Conservation (phyloP, 208 protist genomes). For the Leishmania major region DNA sequence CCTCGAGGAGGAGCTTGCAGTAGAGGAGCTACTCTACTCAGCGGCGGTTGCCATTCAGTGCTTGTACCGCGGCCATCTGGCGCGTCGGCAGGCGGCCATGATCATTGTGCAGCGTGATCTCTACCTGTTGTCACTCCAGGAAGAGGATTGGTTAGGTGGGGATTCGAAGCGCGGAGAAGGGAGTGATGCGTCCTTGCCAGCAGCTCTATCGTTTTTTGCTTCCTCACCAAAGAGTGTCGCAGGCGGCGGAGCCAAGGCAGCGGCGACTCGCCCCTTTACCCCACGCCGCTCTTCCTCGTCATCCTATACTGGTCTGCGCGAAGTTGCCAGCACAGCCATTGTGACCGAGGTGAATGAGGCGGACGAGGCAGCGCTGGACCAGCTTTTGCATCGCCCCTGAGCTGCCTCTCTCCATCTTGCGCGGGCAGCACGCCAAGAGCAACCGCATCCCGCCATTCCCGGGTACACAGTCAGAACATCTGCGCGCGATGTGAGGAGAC, state of each 20-base stretch:
- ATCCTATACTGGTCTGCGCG: background rate
- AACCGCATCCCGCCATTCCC: background rate
- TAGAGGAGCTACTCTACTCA: slow-evolving; percentile 36
- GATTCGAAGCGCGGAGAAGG: slow-evolving; percentile 11
- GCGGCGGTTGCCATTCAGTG: slow-evolving; percentile 55
- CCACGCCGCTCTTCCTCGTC: background rate
- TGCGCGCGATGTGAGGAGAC: background rate
- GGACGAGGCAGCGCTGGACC: slow-evolving; percentile 4
- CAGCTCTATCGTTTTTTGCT: background rate
- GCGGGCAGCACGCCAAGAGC: background rate
- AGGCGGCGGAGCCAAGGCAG: background rate
- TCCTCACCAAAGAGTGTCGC: background rate
- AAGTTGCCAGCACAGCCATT: slow-evolving; percentile 16
- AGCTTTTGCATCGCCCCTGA: background rate
- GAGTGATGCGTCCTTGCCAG: background rate
- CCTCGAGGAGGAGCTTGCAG: slow-evolving; percentile 29
- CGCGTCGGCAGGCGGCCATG: slow-evolving; percentile 33
- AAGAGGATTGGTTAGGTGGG: slow-evolving; percentile 11
- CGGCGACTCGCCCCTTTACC: background rate
- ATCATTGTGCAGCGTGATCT: slow-evolving; percentile 25
- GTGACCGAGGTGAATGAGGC: slow-evolving; percentile 21
- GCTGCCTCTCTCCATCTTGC: background rate
- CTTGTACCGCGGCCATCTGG: slow-evolving; percentile 48
- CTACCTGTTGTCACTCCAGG: slow-evolving; percentile 21
- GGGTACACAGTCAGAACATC: background rate